Conservation (phyloP, 148 eudicot species). For the Chenopodium berlandieri region DNA sequence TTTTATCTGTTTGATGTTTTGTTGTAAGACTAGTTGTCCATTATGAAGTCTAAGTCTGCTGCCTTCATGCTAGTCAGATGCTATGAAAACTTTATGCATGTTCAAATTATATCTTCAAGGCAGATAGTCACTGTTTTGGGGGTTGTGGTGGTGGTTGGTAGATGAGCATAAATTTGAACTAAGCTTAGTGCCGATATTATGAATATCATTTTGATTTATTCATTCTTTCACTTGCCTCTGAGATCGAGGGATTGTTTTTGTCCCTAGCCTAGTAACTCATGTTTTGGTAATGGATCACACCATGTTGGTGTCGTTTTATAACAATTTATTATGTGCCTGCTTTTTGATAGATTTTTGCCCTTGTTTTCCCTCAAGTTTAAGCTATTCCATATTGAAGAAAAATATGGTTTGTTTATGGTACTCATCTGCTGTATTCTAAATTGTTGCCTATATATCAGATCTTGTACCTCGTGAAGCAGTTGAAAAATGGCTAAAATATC, state of each 20-base stretch:
- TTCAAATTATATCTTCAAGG: background rate
- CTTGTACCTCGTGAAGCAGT: slow-evolving; percentile 94
- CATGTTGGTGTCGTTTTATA: background rate
- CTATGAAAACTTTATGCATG: background rate
- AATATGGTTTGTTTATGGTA: background rate
- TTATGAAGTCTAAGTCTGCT: background rate
- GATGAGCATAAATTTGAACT: background rate
- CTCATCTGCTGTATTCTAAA: slow-evolving; percentile 7
- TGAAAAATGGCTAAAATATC: slow-evolving; percentile 98
- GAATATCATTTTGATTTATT: background rate
- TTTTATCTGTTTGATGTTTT: background rate
- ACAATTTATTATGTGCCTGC: background rate
- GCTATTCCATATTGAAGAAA: background rate
- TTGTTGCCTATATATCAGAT: slow-evolving; percentile 45
- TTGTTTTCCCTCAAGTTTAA: background rate
- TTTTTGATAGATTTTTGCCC: background rate
- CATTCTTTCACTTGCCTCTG: background rate
- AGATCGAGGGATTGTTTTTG: background rate
- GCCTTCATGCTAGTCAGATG: background rate
- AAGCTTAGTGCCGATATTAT: background rate
- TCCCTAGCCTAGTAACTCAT: background rate
- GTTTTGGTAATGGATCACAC: background rate
- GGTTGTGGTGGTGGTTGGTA: background rate
- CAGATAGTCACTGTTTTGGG: slow-evolving; percentile 1
- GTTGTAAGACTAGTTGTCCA: background rate